Percentiles rank a stretch among this genome's conserved stretches.
These are phyloP conservation scores for Stemphylium beticola DNA, from an alignment of 2,329 filamentous ascomycete species.

Conservation along the genomic window DNA sequence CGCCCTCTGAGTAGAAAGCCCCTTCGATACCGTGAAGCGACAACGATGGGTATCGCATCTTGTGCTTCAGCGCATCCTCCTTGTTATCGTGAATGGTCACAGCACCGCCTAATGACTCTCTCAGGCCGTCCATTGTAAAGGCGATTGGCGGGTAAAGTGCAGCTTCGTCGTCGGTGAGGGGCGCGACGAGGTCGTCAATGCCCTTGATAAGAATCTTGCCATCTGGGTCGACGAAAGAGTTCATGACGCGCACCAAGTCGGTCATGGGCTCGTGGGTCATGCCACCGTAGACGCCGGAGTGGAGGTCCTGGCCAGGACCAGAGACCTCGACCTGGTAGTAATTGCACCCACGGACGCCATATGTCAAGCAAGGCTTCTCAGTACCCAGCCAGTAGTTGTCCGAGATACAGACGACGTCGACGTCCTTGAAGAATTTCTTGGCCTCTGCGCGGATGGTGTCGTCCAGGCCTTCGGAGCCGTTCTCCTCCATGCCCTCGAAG, in stretches of 20 bases:
- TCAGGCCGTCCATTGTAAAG: conserved; percentile 95
- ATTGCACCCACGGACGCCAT: conserved; percentile 95
- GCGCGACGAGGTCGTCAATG: conserved; percentile 89
- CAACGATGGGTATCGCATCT: conserved; percentile 93
- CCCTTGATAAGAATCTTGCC: conserved; percentile 96
- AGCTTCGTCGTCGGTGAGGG: conserved; percentile 84
- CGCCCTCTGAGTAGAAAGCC: conserved; percentile 89
- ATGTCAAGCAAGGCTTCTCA: conserved; percentile 97
- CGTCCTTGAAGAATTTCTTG: conserved; percentile 92
- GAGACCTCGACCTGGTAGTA: conserved; percentile 94
- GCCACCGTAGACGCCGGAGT: conserved; percentile 96
- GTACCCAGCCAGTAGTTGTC: conserved; percentile 99
- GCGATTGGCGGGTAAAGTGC: conserved; percentile 86
- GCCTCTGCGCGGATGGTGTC: conserved; percentile 91
- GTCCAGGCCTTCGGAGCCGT: conserved; percentile 93
- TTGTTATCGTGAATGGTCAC: conserved; percentile 89
- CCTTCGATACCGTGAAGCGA: conserved; percentile 95
- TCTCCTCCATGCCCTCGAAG: conserved; percentile 99
- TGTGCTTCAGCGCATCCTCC: conserved; percentile 90
- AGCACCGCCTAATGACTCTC: conserved; percentile 87
- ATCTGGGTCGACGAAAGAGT: conserved; percentile 82
- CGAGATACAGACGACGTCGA: conserved; percentile 96
- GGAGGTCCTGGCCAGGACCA: conserved; percentile 89
- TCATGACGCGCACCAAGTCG: conserved; percentile 83
- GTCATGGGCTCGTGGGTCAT: conserved; percentile 99